Percentiles rank a stretch among this genome's conserved stretches.
Evolutionary conservation across 352 stramenopile species (phyloP).

Genomic region (Pythium aphanidermatum): DNA sequence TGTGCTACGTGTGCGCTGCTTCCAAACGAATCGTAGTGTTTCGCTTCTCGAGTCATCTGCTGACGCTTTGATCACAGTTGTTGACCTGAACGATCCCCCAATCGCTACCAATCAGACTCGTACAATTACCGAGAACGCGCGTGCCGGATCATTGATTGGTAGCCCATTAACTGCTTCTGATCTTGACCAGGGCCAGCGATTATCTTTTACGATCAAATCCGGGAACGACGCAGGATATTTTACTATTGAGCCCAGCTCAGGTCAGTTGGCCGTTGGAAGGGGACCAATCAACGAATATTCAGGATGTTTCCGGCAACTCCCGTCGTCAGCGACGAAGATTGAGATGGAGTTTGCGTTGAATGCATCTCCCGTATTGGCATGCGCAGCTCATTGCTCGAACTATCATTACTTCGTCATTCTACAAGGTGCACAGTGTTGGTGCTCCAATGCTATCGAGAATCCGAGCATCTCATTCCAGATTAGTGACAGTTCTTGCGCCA

Average conservation of each 20-base stretch:
- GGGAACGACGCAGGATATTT: constrained; percentile 24
- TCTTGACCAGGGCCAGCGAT: constrained; percentile 17
- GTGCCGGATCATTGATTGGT: constrained; percentile 5
- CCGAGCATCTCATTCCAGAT: constrained; percentile 2
- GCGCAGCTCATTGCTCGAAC: constrained; percentile 1
- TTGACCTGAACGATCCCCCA: constrained; percentile 27
- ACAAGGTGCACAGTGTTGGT: constrained; percentile 16
- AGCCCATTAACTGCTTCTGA: constrained; percentile 12
- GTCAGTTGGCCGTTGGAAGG: constrained; percentile 19
- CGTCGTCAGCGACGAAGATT: constrained; percentile 1
- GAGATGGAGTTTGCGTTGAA: neutral
- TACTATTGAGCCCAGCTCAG: constrained; percentile 8
- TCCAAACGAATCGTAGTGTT: constrained; percentile 4
- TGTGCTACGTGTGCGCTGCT: constrained; percentile 11
- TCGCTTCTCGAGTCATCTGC: neutral
- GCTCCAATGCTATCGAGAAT: constrained; percentile 10
- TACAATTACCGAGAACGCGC: constrained; percentile 17
- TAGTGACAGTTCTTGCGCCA: constrained; percentile 6
- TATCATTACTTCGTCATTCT: constrained; percentile 21
- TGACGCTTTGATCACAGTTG: constrained; percentile 12
- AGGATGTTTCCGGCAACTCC: constrained; percentile 18
- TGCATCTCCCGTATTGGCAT: constrained; percentile 6
- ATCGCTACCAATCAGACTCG: constrained; percentile 12
- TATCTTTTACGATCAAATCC: constrained; percentile 15
- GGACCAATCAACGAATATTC: constrained; percentile 18